phyloP scores from a whole-genome alignment of 441 rosid genomes.

The Manihot esculenta region DNA sequence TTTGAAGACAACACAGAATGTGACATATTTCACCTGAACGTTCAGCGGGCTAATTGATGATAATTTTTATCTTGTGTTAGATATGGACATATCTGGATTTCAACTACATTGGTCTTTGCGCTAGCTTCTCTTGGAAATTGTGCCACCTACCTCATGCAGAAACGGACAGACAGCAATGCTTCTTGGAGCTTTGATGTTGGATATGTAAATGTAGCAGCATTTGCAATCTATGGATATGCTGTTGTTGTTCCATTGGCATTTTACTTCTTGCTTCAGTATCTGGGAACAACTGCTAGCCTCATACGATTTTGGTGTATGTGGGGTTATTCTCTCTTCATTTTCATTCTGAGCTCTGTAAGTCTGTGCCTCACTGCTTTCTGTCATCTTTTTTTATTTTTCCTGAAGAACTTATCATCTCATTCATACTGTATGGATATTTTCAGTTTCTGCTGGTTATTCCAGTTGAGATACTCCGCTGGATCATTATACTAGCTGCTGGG shows the following conservation, averaged over 20 bases:
- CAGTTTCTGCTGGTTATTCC: conserved; percentile 88
- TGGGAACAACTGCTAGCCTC: conserved; percentile 81
- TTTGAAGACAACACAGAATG: neutral
- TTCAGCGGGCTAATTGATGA: conserved; percentile 13
- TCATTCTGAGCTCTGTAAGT: conserved; percentile 68
- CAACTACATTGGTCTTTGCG: conserved; percentile 83
- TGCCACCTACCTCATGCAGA: conserved; percentile 80
- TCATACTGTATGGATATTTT: conserved; percentile 15
- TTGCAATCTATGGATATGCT: conserved; percentile 65
- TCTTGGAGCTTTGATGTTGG: conserved; percentile 89
- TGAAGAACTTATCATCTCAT: conserved; percentile 13
- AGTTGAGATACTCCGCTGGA: conserved; percentile 76
- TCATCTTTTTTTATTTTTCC: neutral
- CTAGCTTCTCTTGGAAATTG: conserved; percentile 83
- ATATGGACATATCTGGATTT: conserved; percentile 90
- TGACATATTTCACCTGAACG: neutral
- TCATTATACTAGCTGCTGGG: conserved; percentile 72
- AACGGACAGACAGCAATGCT: conserved; percentile 39
- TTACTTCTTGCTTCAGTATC: conserved; percentile 75
- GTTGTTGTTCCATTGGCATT: conserved; percentile 75
- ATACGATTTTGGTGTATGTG: conserved; percentile 90
- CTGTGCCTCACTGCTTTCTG: conserved; percentile 1
- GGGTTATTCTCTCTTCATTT: conserved; percentile 92
- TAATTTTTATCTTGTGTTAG: conserved; percentile 36
- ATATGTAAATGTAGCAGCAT: conserved; percentile 72